A percentile compares a stretch with the other conserved stretches of the same genome.
These are phyloP conservation scores for Voacanga thouarsii DNA, from an alignment of 257 asterid genomes.

Conservation along the genomic window DNA sequence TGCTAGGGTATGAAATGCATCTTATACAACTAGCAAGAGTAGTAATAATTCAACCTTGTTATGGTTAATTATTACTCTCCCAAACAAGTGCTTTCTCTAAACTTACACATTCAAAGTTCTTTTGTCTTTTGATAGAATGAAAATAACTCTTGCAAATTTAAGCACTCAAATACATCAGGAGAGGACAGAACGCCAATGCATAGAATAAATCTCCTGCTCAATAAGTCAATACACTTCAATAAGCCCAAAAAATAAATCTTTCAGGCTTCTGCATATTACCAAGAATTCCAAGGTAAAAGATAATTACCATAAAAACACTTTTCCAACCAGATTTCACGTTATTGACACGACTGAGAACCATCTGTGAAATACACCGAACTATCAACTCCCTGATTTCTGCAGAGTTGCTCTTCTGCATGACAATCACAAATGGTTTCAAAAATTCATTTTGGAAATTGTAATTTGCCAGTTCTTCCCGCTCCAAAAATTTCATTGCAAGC, in stretches of 20 bases:
- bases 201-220: not conserved
- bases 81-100: not conserved
- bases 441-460: slow-evolving; percentile 96
- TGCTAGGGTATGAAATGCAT: not conserved
- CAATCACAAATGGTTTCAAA: slow-evolving; percentile 89
- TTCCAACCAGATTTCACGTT: slow-evolving; percentile 99
- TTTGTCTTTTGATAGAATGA: not conserved
- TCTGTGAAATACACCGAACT: slow-evolving; percentile 96
- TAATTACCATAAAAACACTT: slow-evolving; percentile 92
- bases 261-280: not conserved
- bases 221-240: not conserved
- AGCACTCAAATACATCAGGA: not conserved
- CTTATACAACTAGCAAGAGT: not conserved
- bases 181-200: not conserved
- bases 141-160: not conserved
- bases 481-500: slow-evolving; percentile 95
- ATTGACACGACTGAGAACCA: slow-evolving; percentile 97
- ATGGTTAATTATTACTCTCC: slow-evolving; percentile 1
- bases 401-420: slow-evolving; percentile 89
- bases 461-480: slow-evolving; percentile 98
- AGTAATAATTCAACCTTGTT: not conserved
- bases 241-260: not conserved
- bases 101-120: slow-evolving; percentile 1
- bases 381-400: slow-evolving; percentile 92
- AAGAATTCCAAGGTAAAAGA: slow-evolving; percentile 1